phyloP scores from a whole-genome alignment of 805 yeast species.

The Teunomyces lycoperdinae region DNA sequence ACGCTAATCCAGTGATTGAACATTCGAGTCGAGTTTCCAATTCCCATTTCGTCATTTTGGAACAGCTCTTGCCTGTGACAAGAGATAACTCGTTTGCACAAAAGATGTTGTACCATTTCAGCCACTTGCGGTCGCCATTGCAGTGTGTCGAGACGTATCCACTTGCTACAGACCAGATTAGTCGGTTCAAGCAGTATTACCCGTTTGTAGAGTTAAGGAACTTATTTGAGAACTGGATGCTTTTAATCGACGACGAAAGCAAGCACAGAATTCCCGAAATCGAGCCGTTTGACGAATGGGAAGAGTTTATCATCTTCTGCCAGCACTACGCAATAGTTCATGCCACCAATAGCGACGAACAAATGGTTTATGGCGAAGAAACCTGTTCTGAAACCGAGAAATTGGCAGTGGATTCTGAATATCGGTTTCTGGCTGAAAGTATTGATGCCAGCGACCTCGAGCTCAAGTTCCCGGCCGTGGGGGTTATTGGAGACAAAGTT shows the following conservation, averaged over 20 bases:
- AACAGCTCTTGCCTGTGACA: constrained; percentile 70
- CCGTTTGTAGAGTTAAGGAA: constrained; percentile 49
- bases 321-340: constrained; percentile 73
- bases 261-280: constrained; percentile 44
- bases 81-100: constrained; percentile 62
- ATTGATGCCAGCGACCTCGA: constrained; percentile 12
- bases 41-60: constrained; percentile 63
- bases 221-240: constrained; percentile 57
- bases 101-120: constrained; percentile 73
- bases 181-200: constrained; percentile 52
- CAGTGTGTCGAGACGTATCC: constrained; percentile 62
- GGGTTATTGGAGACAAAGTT: constrained; percentile 15
- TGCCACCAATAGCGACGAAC: constrained; percentile 44
- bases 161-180: constrained; percentile 44
- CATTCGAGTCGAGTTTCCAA: constrained; percentile 45
- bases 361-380: neutral
- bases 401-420: neutral
- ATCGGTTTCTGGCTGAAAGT: neutral
- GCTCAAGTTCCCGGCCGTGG: constrained; percentile 45
- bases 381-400: neutral
- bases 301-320: constrained; percentile 71
- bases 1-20: constrained; percentile 60
- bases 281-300: constrained; percentile 82
- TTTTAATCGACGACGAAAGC: constrained; percentile 34
- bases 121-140: constrained; percentile 62